A percentile compares a stretch with the other conserved stretches of the same genome.
phyloP scores from a whole-genome alignment of 208 protist genomes.

The Porcisia deanei region DNA sequence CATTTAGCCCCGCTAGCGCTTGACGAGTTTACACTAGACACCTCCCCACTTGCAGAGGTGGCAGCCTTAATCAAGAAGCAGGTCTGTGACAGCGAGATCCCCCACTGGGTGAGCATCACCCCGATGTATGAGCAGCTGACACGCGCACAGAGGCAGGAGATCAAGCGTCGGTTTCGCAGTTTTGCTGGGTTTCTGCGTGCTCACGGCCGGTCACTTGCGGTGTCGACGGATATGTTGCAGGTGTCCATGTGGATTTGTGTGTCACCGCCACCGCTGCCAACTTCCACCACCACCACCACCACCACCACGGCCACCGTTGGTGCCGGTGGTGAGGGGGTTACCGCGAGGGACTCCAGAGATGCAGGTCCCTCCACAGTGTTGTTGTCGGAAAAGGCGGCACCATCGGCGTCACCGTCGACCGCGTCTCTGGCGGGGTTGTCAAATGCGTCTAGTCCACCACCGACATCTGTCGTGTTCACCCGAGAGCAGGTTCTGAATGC shows the following conservation, averaged over 20 bases:
- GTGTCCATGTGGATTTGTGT: constrained; percentile 76
- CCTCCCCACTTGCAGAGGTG: constrained; percentile 72
- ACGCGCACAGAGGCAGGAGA: constrained; percentile 46
- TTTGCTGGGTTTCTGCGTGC: constrained; percentile 86
- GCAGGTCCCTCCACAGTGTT: background rate
- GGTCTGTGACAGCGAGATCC: constrained; percentile 73
- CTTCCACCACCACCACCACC: background rate
- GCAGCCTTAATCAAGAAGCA: constrained; percentile 51
- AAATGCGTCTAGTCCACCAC: background rate
- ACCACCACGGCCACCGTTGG: background rate
- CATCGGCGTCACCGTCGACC: background rate
- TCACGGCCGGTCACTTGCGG: constrained; percentile 69
- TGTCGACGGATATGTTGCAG: constrained; percentile 86
- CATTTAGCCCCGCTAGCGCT: constrained; percentile 80
- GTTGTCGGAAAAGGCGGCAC: background rate
- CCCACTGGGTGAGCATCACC: constrained; percentile 84
- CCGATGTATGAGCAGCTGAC: constrained; percentile 82
- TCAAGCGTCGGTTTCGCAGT: constrained; percentile 72
- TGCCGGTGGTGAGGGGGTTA: background rate
- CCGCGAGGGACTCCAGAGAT: background rate
- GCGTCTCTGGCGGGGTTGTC: background rate
- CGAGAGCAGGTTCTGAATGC: constrained; percentile 66
- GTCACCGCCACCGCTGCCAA: constrained; percentile 13
- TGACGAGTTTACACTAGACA: constrained; percentile 62
- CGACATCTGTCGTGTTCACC: constrained; percentile 38